phyloP scores from a whole-genome alignment of 208 protist genomes.

The Wallacemonas rigidus region DNA sequence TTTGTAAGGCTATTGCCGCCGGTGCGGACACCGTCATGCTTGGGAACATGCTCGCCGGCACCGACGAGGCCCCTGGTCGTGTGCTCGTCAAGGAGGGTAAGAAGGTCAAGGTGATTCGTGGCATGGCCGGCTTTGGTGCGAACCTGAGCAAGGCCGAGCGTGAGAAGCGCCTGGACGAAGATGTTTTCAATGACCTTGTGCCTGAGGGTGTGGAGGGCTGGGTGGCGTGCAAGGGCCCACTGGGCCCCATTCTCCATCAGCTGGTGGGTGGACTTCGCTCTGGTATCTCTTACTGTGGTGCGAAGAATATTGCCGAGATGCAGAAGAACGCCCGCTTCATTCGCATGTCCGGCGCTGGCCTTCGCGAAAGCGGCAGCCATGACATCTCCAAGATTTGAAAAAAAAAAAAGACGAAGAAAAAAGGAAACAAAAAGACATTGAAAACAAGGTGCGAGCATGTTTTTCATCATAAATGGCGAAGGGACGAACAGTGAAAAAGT shows the following conservation, averaged over 20 bases:
- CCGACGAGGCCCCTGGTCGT: conserved; percentile 85
- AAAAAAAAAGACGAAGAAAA: neutral
- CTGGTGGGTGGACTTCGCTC: conserved; percentile 89
- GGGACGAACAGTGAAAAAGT: neutral
- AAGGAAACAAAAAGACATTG: neutral
- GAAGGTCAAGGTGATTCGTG: conserved; percentile 92
- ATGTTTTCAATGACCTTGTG: conserved; percentile 87
- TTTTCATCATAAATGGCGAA: too few relatives aligned
- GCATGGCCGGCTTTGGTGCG: conserved; percentile 90
- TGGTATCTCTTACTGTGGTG: conserved; percentile 91
- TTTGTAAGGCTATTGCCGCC: conserved; percentile 89
- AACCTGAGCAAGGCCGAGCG: conserved; percentile 91
- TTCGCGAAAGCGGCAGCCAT: conserved; percentile 88
- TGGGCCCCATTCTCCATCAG: conserved; percentile 78
- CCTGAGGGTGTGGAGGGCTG: conserved; percentile 90
- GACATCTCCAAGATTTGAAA: conserved; percentile 89
- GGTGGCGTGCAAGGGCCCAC: conserved; percentile 83
- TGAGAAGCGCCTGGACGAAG: conserved; percentile 76
- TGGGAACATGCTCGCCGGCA: conserved; percentile 89
- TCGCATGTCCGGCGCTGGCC: conserved; percentile 79
- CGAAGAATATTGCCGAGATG: conserved; percentile 78
- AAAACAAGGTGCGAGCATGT: too few relatives aligned
- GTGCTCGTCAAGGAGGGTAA: conserved; percentile 90
- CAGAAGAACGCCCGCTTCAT: conserved; percentile 79
- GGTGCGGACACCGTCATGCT: conserved; percentile 91